Conservation (phyloP, 495 filamentous ascomycete genomes). For the Penicillium herquei region DNA sequence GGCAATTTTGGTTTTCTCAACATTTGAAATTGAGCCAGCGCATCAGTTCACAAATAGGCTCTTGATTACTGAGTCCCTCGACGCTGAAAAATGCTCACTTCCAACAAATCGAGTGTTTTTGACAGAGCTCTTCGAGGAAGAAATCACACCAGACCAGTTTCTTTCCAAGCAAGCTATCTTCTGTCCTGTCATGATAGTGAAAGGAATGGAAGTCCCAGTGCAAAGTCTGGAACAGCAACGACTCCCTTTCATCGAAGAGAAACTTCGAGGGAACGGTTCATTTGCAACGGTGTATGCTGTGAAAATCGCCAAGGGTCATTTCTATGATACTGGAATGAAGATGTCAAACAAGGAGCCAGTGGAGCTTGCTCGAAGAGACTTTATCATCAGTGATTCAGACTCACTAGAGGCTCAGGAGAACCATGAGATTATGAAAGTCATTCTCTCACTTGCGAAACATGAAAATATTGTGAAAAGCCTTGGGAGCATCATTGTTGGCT, state of each 20-base stretch:
- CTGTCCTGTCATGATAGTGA: constrained; percentile 29
- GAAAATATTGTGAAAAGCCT: constrained; percentile 33
- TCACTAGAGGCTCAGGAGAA: constrained; percentile 9
- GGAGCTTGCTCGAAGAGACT: constrained; percentile 10
- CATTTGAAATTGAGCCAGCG: background rate
- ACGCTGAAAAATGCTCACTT: background rate
- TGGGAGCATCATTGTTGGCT: constrained; percentile 28
- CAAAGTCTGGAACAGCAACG: constrained; percentile 19
- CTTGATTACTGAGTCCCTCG: background rate
- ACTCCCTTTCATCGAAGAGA: constrained; percentile 32
- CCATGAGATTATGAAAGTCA: constrained; percentile 30
- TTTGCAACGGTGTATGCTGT: constrained; percentile 34
- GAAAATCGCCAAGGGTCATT: constrained; percentile 32
- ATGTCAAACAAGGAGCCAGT: constrained; percentile 9
- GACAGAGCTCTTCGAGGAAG: constrained; percentile 21
- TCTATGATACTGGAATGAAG: constrained; percentile 15
- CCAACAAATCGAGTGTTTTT: constrained; percentile 8
- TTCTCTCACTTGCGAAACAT: constrained; percentile 17
- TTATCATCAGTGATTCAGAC: background rate
- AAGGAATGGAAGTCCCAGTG: constrained; percentile 22
- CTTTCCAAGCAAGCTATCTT: constrained; percentile 30
- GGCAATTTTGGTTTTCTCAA: background rate
- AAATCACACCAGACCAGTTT: constrained; percentile 23
- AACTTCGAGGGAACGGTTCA: constrained; percentile 15
- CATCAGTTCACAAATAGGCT: background rate